These are phyloP conservation scores for Pyrenula aspistea DNA, from an alignment of 495 filamentous ascomycete genomes.

Conservation along the genomic window DNA sequence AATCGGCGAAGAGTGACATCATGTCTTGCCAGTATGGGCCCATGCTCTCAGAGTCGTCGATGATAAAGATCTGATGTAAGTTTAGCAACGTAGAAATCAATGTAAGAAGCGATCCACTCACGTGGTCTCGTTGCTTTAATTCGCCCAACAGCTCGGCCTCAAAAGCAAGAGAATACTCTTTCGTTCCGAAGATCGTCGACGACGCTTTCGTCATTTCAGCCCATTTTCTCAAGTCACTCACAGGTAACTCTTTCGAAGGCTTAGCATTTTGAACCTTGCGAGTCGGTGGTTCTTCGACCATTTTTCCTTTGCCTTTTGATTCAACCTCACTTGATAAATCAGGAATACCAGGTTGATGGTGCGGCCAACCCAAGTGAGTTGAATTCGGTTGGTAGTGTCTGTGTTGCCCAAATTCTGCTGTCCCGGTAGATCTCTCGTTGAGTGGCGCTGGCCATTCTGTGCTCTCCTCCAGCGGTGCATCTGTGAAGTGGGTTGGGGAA, in stretches of 20 bases:
- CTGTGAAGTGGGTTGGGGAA: background rate
- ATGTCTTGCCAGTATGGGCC: conserved; percentile 13
- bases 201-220: background rate
- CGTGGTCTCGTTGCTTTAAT: conserved; percentile 13
- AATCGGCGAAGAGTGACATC: conserved; percentile 8
- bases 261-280: background rate
- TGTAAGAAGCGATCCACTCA: conserved; percentile 1
- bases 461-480: background rate
- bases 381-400: background rate
- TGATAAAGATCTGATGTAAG: conserved; percentile 23
- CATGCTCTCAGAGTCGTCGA: conserved; percentile 27
- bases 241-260: background rate
- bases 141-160: conserved; percentile 6
- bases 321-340: background rate
- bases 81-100: conserved; percentile 4
- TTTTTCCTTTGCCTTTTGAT: background rate
- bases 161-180: background rate
- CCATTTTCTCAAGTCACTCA: background rate
- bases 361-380: background rate
- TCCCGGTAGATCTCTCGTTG: background rate
- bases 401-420: background rate
- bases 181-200: background rate
- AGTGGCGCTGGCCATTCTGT: background rate
- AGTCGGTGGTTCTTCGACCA: background rate
- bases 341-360: background rate